Evolutionary conservation across 1,284 basidiomycete genomes (phyloP), one percentile per base, ranked within the genome.

Genomic region (Salmacisia buchloeana): DNA sequence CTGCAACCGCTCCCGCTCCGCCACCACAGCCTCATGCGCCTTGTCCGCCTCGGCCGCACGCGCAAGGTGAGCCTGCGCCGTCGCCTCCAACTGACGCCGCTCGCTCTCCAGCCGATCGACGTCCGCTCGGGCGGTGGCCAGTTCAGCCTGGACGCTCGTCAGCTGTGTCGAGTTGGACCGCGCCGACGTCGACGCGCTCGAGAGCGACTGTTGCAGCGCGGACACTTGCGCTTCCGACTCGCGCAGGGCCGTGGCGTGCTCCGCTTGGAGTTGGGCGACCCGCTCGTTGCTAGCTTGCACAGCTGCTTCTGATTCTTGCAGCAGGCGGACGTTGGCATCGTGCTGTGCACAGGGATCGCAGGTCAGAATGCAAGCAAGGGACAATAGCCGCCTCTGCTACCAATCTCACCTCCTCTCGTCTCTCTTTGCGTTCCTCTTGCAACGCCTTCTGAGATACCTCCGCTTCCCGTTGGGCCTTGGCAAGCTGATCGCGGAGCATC

Each of bases 391-490:
- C n/a, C n/a, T n/a, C n/a, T n/a, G n/a, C n/a, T n/a, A n/a, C 9
- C 36, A 38, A 38, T 9, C 36, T 38, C 36, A 38, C 36, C 36
- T 38, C 10, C 36, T 38, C 36, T 18, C 18, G 10, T 38, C 18
- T 41, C 52, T 36, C 34, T 10, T 9, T 39, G 18, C 23, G 35
- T 15, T 15, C 18, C 67, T 84, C 84, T 69, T 85, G 82, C 33
- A 79, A n/a, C n/a, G n/a, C 64, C 63, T 82, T 81, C 60, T 81
- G 75, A 62, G 81, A 80, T 39, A 62, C 41, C 41, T 72, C 73
- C 38, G 69, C 63, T 60, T 74, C 72, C 9, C 68, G 58, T 4
- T 63, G 46, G 34, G 68, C 69, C 60, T 69, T 69, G 29, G 61
- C 57, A 10, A 70, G 66, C 13, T 65, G 68, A 25, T 76, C 74